Base-by-base conservation (phyloP, 2,329 filamentous ascomycete genomes). In the Monosporascus sp. region DNA sequence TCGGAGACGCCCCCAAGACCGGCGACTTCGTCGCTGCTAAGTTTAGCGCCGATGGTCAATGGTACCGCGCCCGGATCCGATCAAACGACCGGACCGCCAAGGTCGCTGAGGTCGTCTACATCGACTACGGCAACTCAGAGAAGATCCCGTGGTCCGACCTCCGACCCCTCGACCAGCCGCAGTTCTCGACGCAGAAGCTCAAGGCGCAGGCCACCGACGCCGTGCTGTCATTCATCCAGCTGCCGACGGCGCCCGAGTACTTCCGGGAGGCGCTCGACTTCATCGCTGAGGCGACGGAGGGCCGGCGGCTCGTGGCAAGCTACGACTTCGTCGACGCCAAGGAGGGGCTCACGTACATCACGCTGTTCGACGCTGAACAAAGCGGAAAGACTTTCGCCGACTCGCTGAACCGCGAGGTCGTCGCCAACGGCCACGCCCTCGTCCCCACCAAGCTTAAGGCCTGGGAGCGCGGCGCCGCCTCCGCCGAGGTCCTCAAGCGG, bases 111-210 rank as follows among this genome's bases (percentile, higher is more conserved):
- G 87, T 99, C 25, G 75, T 95, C 46, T 99, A 96, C 73, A 84
- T 99, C 57, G 94, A 99, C 75, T 99, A 95, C 71, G 94, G 94
- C 63, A 99, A 99, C 79, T 87, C 83, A 52, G 94, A 99, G 73
- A 87, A 85, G 66, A 79, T 96, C 53, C 83, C 92, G 0, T 99
- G 93, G 91, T 81, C 84, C 24, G 81, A 83, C 60, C 83, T 99
- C 44, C 88, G 94, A 27, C 79, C 90, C n/a, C 81, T 99, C 48
- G 82, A 85, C 49, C 84, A 90, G 66, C 72, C 83, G 17, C 87
- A 92, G 63, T 99, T 97, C 77, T 83, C 83, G 43, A 75, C 82
- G 5, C 83, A 90, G 69, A 92, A 88, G 71, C 84, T 99, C 55
- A 92, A 89, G 72, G 76, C 89, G 1, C 94, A 97, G 75, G 94